phyloP scores from a whole-genome alignment of 345 rosid genomes.

The Murraya paniculata region DNA sequence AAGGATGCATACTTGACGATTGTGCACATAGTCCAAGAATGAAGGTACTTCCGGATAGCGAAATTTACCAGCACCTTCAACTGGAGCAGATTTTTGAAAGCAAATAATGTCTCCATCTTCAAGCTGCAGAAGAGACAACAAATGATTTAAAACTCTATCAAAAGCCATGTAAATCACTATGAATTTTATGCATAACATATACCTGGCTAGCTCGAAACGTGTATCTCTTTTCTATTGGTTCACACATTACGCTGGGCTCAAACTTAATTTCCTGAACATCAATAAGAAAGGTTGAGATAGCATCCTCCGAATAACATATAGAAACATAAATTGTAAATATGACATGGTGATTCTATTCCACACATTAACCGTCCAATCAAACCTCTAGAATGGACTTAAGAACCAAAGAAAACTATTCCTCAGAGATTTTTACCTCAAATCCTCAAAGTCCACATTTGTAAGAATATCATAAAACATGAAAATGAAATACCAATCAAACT shows the following conservation, averaged over 20 bases:
- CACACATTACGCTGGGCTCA: slow-evolving; percentile 67
- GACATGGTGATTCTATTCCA: neutral
- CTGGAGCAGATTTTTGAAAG: slow-evolving; percentile 53
- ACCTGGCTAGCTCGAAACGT: slow-evolving; percentile 67
- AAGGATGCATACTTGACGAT: slow-evolving; percentile 48
- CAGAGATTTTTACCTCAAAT: neutral
- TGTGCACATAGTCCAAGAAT: slow-evolving; percentile 70
- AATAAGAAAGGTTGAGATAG: slow-evolving; percentile 4
- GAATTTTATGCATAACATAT: neutral
- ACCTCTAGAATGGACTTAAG: neutral
- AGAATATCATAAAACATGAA: neutral
- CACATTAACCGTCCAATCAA: neutral
- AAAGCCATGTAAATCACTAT: neutral
- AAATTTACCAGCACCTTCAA: slow-evolving; percentile 37
- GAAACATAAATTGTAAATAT: neutral
- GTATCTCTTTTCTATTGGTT: slow-evolving; percentile 49
- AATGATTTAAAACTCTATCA: slow-evolving; percentile 1
- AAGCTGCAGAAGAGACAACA: slow-evolving; percentile 39
- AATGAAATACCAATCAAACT: neutral
- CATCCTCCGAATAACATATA: neutral
- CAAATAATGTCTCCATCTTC: slow-evolving; percentile 81
- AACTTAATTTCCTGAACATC: slow-evolving; percentile 68
- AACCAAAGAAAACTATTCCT: neutral
- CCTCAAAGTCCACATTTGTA: neutral
- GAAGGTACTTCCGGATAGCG: slow-evolving; percentile 69